Percentiles rank a stretch among this genome's conserved stretches.
phyloP scores from a whole-genome alignment of 1,139 yeast species.

The Pichia sp. region DNA sequence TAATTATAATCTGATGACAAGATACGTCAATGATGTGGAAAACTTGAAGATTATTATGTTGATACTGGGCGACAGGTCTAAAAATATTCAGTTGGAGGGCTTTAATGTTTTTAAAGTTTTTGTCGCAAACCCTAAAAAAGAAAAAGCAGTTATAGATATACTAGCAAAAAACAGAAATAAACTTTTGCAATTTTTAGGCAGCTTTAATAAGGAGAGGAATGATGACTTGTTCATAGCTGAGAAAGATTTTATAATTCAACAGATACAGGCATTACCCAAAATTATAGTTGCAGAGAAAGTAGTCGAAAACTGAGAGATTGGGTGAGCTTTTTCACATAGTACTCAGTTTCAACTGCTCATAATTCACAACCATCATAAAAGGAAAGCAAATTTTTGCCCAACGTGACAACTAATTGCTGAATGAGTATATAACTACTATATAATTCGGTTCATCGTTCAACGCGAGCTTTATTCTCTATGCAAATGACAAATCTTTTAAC shows the following conservation, averaged over 20 bases:
- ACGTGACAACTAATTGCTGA: background rate
- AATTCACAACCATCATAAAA: background rate
- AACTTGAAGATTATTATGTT: slow-evolving; percentile 85
- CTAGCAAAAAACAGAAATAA: slow-evolving; percentile 77
- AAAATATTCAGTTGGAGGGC: slow-evolving; percentile 83
- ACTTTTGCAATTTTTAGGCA: slow-evolving; percentile 62
- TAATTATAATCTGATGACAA: slow-evolving; percentile 68
- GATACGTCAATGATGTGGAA: slow-evolving; percentile 74
- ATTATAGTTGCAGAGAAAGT: slow-evolving; percentile 25
- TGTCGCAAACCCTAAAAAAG: slow-evolving; percentile 90
- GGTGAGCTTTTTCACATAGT: too few species aligned
- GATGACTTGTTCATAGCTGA: slow-evolving; percentile 75
- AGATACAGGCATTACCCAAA: slow-evolving; percentile 66
- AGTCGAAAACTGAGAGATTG: slow-evolving; percentile 5
- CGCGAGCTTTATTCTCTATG: background rate
- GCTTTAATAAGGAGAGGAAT: slow-evolving; percentile 53
- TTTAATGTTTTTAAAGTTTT: slow-evolving; percentile 90
- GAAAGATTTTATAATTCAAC: slow-evolving; percentile 70
- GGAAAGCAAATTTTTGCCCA: too few species aligned
- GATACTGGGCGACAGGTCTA: slow-evolving; percentile 80
- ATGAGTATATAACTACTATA: background rate
- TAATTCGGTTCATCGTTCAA: background rate
- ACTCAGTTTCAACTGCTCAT: too few species aligned
- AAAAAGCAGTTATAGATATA: slow-evolving; percentile 74
- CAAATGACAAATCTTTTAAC: slow-evolving; percentile 14